phyloP scores from a whole-genome alignment of 768 basidiomycete species.

The Pleurotus pulmonarius region DNA sequence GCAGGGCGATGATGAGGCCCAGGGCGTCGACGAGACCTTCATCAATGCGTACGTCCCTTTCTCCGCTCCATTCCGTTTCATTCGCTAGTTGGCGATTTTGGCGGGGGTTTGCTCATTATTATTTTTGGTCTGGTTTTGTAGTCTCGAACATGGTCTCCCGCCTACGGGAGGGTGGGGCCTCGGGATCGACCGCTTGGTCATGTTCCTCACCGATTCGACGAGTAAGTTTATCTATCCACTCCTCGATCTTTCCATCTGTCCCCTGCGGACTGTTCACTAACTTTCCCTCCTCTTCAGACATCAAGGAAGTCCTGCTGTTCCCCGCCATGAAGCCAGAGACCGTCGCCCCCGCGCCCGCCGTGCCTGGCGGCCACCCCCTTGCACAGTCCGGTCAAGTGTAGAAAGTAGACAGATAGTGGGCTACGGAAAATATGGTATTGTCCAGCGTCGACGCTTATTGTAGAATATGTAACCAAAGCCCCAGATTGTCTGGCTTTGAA shows the following conservation, averaged over 20 bases:
- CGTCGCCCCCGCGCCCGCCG: conserved; percentile 26
- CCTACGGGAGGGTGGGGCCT: conserved; percentile 98
- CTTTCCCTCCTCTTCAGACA: conserved; percentile 46
- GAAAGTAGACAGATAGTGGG: neutral
- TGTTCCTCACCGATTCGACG: conserved; percentile 97
- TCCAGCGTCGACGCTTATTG: too few relatives aligned
- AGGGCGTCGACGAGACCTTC: conserved; percentile 94
- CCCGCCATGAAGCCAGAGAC: conserved; percentile 93
- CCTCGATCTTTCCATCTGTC: too few relatives aligned
- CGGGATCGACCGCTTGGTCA: conserved; percentile 93
- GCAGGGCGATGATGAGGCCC: conserved; percentile 96
- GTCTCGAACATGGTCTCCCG: conserved; percentile 94
- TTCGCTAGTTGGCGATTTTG: neutral
- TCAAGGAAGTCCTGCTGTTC: conserved; percentile 96
- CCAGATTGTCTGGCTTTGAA: too few relatives aligned
- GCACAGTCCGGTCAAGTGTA: conserved; percentile 9
- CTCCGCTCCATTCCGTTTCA: neutral
- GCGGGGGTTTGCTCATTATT: neutral
- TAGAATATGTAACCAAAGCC: too few relatives aligned
- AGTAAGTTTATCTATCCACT: conserved; percentile 42
- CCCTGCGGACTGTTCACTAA: too few relatives aligned
- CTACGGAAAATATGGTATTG: too few relatives aligned
- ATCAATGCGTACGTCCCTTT: conserved; percentile 75
- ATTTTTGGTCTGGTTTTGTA: conserved; percentile 21
- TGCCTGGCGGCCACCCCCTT: conserved; percentile 1